Base-by-base conservation (phyloP, 306 rosid species). In the Alnus rubra region DNA sequence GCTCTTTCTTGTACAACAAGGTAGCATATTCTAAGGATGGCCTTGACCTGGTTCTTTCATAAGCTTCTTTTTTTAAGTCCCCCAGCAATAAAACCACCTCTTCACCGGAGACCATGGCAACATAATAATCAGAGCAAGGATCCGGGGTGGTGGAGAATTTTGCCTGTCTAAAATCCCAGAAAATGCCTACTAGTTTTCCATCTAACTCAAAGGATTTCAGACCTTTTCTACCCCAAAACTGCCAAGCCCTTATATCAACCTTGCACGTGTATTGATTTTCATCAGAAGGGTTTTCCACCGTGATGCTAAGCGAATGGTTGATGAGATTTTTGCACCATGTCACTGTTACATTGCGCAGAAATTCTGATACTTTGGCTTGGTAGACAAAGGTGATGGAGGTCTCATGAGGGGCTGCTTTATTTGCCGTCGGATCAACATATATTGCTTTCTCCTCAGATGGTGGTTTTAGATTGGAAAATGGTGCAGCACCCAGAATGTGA, bases 201-300 rank as follows among this genome's bases (percentile, higher is more conserved):
- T 83, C 84, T 42, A 90, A 37, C 23, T 85, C 90, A 4, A 88
- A 87, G 9, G 91, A 81, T 69, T 76, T 92, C 19, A 90, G 90
- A 65, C 92, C 92, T 50, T 92, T 90, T 73, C 90, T 88, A 0
- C 94, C 92, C 90, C 91, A 90, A 45, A 86, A 73, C 1, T 88
- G 91, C 3, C 82, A 81, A 0, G 86, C 77, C 67, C 59, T 81
- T 44, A 89, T 58, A 60, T 92, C 97, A 11, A 92, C 81, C 80
- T 86, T 92, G 80, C 90, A 89, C 31, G 44, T 71, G 78, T 65
- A 31, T 33, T 75, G 50, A 68, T 76, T 81, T 35, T 79, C 82
- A 19, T 76, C 79, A 4, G 50, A 39, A 37, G 88, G 76, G 68
- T 79, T 88, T 42, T 83, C 88, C 65, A 88, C 39, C 1, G 5